Evolutionary conservation across 129 eudicot species (phyloP), one percentile per base, ranked within the genome.

Genomic region (Tagetes erecta): DNA sequence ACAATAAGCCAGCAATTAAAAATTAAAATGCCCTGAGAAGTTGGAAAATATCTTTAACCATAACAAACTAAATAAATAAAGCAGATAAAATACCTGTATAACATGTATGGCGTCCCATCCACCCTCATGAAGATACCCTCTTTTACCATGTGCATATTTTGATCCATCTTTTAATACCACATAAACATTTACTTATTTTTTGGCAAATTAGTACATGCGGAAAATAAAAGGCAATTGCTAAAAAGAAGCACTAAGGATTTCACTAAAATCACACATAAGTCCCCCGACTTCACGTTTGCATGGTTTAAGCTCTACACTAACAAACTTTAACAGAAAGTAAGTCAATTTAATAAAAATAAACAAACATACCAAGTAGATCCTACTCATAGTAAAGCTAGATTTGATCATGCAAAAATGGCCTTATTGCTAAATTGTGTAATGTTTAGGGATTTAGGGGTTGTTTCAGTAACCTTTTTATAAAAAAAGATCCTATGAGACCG

Each of bases 51-150:
- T 6, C 6, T 47, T 14, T 63, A 46, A 55, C 66, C 53, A 34
- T 12, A 41, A 4, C 6, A 71, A 51, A 31, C 34, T 8, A 70
- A 71, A 42, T 6, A 71, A 68, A 56, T 56, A 56, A 13, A 58
- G 40, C 40, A 59, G 7, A 59, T 33, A 58, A 4, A 35, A 33
- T 76, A 93, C 98, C 97, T 95, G 88, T 82, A 95, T 86, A 65
- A 95, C 99, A 84, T 95, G 99, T 51, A 95, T 88, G 67, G 99
- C 99, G 68, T 95, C 99, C 99, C 99, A 95, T 13, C 91, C 84
- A 71, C 99, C 99, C 78, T 95, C 99, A 44, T 88, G 87, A 46
- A 95, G 82, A 84, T 88, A 83, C 70, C 99, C 99, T 87, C 97
- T 82, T 84, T 84, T 86, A 71, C 99, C 99, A 65, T 90, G 89